phyloP scores from a whole-genome alignment of 768 basidiomycete genomes.

The Russula olivacea region DNA sequence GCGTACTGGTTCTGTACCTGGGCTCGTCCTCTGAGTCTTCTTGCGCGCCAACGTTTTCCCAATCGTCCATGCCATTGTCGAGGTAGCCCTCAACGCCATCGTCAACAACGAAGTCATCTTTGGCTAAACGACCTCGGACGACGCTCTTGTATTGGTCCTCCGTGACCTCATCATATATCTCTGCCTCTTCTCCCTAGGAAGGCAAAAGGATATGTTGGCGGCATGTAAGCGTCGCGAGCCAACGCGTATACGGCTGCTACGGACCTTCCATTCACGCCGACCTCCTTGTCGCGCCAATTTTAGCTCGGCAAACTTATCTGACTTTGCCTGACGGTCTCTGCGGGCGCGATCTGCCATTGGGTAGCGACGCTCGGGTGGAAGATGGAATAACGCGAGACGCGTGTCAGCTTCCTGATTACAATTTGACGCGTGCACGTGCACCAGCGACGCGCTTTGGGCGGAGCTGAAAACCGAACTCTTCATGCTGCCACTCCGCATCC shows the following conservation, averaged over 20 bases:
- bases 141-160: conserved; percentile 86
- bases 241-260: conserved; percentile 22
- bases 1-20: conserved; percentile 32
- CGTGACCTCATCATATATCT: conserved; percentile 83
- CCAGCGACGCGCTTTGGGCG: conserved; percentile 30
- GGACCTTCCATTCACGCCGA: conserved; percentile 51
- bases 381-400: neutral
- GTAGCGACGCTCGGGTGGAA: neutral
- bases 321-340: conserved; percentile 29
- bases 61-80: conserved; percentile 97
- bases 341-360: conserved; percentile 31
- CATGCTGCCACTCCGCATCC: conserved; percentile 15
- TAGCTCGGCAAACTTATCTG: conserved; percentile 52
- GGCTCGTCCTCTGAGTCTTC: conserved; percentile 34
- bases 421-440: conserved; percentile 20
- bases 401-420: neutral
- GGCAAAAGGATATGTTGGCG: conserved; percentile 25
- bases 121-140: conserved; percentile 73
- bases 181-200: conserved; percentile 48
- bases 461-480: conserved; percentile 27
- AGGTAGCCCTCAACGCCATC: conserved; percentile 88
- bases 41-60: conserved; percentile 58
- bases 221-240: conserved; percentile 7
- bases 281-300: conserved; percentile 38
- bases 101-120: conserved; percentile 93